phyloP scores from a whole-genome alignment of 2,329 filamentous ascomycete species.

The Pyrenophora graminea region DNA sequence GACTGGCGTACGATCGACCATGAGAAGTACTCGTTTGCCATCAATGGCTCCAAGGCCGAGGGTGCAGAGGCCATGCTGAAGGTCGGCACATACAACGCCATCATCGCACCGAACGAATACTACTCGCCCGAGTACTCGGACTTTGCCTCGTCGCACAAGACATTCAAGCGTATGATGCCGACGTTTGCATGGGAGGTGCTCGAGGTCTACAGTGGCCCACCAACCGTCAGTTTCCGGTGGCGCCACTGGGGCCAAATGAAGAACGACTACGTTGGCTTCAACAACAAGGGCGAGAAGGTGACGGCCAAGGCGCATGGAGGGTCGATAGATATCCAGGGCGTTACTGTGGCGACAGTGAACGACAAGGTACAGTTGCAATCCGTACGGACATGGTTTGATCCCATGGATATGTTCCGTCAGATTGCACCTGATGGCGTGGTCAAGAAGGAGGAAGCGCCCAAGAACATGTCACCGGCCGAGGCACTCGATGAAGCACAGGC shows the following conservation, averaged over 20 bases:
- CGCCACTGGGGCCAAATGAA: conserved; percentile 71
- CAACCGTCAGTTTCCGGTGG: conserved; percentile 66
- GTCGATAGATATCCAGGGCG: conserved; percentile 65
- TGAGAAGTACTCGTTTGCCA: conserved; percentile 63
- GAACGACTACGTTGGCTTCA: conserved; percentile 67
- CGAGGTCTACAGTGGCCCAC: conserved; percentile 69
- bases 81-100: conserved; percentile 71
- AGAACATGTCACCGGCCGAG: conserved; percentile 38
- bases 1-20: conserved; percentile 70
- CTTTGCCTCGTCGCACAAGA: conserved; percentile 69
- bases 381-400: conserved; percentile 69
- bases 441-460: conserved; percentile 49
- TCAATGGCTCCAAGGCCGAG: conserved; percentile 64
- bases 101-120: conserved; percentile 66
- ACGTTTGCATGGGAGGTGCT: conserved; percentile 72
- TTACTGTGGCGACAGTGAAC: conserved; percentile 66
- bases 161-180: conserved; percentile 75
- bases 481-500: conserved; percentile 30
- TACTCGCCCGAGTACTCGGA: conserved; percentile 66
- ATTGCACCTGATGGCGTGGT: conserved; percentile 59
- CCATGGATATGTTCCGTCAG: conserved; percentile 69
- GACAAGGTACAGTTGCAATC: conserved; percentile 62
- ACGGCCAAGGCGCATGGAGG: conserved; percentile 65
- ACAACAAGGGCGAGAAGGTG: conserved; percentile 66
- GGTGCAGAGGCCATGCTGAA: conserved; percentile 67